Evolutionary conservation across 345 rosid species (phyloP), one percentile per base, ranked within the genome.

Genomic region (Microthlaspi erraticum): DNA sequence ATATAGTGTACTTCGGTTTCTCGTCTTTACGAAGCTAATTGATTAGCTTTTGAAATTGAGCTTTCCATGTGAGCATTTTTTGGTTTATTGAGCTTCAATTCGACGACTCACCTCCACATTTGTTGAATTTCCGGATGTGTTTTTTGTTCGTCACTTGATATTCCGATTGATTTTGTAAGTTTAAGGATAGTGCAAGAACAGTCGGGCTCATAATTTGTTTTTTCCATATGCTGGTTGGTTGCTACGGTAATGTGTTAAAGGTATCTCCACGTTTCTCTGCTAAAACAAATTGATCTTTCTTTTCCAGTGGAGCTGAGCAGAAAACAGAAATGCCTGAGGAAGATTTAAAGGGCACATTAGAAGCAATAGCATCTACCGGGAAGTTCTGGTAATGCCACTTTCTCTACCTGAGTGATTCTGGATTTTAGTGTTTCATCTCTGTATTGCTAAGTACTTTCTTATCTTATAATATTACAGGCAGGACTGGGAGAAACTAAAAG

Each of bases 401-500:
- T 59, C 50, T 6, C 20, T 1, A 0, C 60, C 34, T 23, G 34
- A 66, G 64, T 37, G 26, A 7, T 45, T 52, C 16, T n/a, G 10
- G 31, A 34, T 6, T 66, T 42, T 60, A 44, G 33, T 4, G 36
- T 53, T 10, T 53, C 64, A 34, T 45, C 42, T 54, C 32, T 61
- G 32, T 36, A n/a, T 55, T 18, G 42, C n/a, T n/a, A 14, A 62
- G 23, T 49, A 29, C 6, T 48, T 46, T 23, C n/a, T 51, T 67
- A 38, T 62, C 4, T 38, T 72, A 8, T 45, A 52, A 49, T 65
- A 59, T 14, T 38, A 37, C 81, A 94, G 99, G 97, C 86, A 82
- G 70, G 89, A 84, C 57, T 94, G 99, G 99, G 90, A 80, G 52
- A 83, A 86, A 70, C 76, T 94, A 83, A 91, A 86, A 86, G 80